These are phyloP conservation scores for Helminthosporium solani DNA, from an alignment of 2,329 filamentous ascomycete genomes.

Conservation along the genomic window DNA sequence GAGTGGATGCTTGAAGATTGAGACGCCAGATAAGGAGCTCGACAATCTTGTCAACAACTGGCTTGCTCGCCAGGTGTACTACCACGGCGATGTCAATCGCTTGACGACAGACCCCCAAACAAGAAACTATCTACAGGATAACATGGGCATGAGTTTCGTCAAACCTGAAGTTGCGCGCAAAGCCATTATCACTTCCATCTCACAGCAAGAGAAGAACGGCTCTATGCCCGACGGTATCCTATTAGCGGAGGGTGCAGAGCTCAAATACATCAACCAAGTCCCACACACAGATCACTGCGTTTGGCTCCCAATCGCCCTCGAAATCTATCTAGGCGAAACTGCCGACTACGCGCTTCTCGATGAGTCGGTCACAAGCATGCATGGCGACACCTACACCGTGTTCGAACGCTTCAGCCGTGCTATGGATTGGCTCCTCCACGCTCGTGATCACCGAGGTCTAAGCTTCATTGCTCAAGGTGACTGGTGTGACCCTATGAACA, in stretches of 20 bases:
- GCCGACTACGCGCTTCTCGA: constrained; percentile 54
- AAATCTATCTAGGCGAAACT: constrained; percentile 58
- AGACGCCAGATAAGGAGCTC: constrained; percentile 56
- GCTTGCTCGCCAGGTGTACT: constrained; percentile 59
- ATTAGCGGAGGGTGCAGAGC: constrained; percentile 54
- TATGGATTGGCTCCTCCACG: constrained; percentile 57
- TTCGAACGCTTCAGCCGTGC: constrained; percentile 58
- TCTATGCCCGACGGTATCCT: constrained; percentile 61
- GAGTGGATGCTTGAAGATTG: constrained; percentile 53
- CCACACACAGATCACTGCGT: constrained; percentile 62
- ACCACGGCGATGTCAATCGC: constrained; percentile 61
- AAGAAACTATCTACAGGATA: constrained; percentile 61
- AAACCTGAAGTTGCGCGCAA: constrained; percentile 52
- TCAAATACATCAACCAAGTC: constrained; percentile 64
- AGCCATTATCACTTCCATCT: constrained; percentile 53
- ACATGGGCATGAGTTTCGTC: constrained; percentile 62
- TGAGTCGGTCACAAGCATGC: constrained; percentile 45
- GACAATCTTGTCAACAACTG: constrained; percentile 62
- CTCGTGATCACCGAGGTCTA: constrained; percentile 55
- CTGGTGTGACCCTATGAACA: constrained; percentile 64
- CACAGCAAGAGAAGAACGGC: constrained; percentile 57
- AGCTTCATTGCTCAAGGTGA: constrained; percentile 61
- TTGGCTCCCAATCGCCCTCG: constrained; percentile 58
- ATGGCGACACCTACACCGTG: constrained; percentile 52
- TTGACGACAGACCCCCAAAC: constrained; percentile 61